These are phyloP conservation scores for Erodium maritimum DNA, from an alignment of 345 rosid species.

Conservation along the genomic window DNA sequence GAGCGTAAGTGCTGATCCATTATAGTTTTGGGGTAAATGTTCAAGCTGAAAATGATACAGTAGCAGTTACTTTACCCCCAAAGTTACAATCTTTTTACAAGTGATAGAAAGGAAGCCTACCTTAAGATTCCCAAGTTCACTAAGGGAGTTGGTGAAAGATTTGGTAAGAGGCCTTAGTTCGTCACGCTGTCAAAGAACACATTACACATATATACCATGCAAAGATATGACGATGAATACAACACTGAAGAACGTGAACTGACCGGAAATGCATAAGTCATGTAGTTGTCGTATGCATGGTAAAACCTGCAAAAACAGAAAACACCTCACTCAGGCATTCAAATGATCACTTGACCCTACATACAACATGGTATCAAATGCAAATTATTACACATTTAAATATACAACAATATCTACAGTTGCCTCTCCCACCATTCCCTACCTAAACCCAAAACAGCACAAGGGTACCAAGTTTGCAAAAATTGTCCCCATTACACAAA, in stretches of 20 bases:
- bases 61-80: conserved; percentile 7
- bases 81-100: neutral
- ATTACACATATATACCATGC: neutral
- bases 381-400: neutral
- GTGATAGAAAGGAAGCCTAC: conserved; percentile 23
- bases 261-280: conserved; percentile 84
- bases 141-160: conserved; percentile 80
- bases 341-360: neutral
- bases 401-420: too few relatives aligned
- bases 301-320: conserved; percentile 52
- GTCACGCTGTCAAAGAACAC: conserved; percentile 57
- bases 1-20: conserved; percentile 82
- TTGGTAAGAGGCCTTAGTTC: conserved; percentile 83
- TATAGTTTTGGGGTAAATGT: conserved; percentile 72
- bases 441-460: too few relatives aligned
- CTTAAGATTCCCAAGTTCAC: conserved; percentile 92
- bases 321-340: neutral
- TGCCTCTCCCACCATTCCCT: too few relatives aligned
- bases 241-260: conserved; percentile 17
- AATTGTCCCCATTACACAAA: neutral
- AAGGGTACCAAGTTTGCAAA: neutral
- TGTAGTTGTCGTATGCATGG: conserved; percentile 89
- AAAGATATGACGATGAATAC: neutral
- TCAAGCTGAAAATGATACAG: conserved; percentile 55
- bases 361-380: too few relatives aligned